These are phyloP conservation scores for Alternaria novae-zelandiae DNA, from an alignment of 2,329 filamentous ascomycete species.

Conservation along the genomic window DNA sequence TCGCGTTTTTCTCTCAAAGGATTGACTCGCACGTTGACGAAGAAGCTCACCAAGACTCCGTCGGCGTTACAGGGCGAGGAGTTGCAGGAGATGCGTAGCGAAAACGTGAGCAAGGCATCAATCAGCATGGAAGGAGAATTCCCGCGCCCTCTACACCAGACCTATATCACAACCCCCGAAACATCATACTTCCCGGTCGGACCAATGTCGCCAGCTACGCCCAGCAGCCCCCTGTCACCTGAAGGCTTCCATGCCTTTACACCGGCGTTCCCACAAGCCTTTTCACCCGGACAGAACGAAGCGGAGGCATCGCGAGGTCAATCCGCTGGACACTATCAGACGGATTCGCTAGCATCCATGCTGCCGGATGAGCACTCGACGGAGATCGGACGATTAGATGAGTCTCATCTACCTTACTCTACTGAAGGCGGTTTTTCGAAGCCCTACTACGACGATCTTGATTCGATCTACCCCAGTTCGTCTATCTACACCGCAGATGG, in stretches of 20 bases:
- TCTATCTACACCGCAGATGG: slow-evolving; percentile 41
- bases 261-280: neutral
- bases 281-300: slow-evolving; percentile 13
- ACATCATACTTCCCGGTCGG: slow-evolving; percentile 26
- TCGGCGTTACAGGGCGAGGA: slow-evolving; percentile 27
- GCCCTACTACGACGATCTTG: slow-evolving; percentile 40
- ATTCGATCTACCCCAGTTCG: slow-evolving; percentile 38
- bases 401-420: slow-evolving; percentile 13
- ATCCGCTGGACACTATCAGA: slow-evolving; percentile 4
- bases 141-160: slow-evolving; percentile 28
- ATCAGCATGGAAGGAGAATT: slow-evolving; percentile 21
- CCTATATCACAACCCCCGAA: slow-evolving; percentile 22
- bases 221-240: slow-evolving; percentile 14
- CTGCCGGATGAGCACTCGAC: slow-evolving; percentile 36
- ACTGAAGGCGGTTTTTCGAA: slow-evolving; percentile 14
- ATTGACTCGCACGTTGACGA: slow-evolving; percentile 38
- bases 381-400: slow-evolving; percentile 22
- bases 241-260: slow-evolving; percentile 4
- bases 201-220: slow-evolving; percentile 25
- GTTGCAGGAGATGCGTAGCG: slow-evolving; percentile 27
- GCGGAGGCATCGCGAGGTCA: slow-evolving; percentile 8
- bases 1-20: slow-evolving; percentile 42
- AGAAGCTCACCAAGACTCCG: slow-evolving; percentile 26
- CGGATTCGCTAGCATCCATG: slow-evolving; percentile 35
- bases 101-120: slow-evolving; percentile 14